Base-by-base conservation (phyloP, 2,329 filamentous ascomycete species). In the Epichloe festucae region DNA sequence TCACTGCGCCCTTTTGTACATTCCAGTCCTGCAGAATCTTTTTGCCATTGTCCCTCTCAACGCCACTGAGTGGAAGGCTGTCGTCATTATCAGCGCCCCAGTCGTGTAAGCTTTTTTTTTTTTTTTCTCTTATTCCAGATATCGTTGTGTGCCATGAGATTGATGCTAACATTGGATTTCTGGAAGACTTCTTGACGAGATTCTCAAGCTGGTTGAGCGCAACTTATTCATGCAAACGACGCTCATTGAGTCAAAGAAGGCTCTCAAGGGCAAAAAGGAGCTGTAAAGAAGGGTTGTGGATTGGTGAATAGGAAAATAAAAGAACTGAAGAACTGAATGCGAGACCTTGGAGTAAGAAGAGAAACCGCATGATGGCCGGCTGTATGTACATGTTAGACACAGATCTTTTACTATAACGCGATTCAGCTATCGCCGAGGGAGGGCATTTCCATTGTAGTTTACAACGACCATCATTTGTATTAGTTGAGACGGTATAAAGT, bases 1-100 rank as follows among this genome's bases (percentile, higher is more conserved):
- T 52, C 93, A 98, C 75, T 96, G 97, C 67, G 87, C 84, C 23
- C 84, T 98, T 48, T 77, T 98, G 39, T 98, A 98, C 71, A 85
- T 84, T 2, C 93, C 94, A 0, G 81, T 95, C 71, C 71, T 98
- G 53, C 91, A 96, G 71, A 75, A 73, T 7, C 72, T 98, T 53
- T 98, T 98, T 73, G 87, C 87, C 39, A 97, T 98, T 57, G 70
- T 95, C 56, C 90, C 93, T 10, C 71, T 98, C 58, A 85, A 91
- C 64, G 81, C 78, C 79, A 75, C 72, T 19, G 93, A 98, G 70
- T 98, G 93, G 93, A 82, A 89, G 71, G 90, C 94, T 17, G 93
- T 98, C 46, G 63, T 96, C 56, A 69, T 76, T 35, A 93, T 97
- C 65, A 96, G 90, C 69, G 83, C 84, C 17, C 93, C 93, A 43